phyloP scores from a whole-genome alignment of 257 asterid genomes.

The Nicotiana sylvestris region DNA sequence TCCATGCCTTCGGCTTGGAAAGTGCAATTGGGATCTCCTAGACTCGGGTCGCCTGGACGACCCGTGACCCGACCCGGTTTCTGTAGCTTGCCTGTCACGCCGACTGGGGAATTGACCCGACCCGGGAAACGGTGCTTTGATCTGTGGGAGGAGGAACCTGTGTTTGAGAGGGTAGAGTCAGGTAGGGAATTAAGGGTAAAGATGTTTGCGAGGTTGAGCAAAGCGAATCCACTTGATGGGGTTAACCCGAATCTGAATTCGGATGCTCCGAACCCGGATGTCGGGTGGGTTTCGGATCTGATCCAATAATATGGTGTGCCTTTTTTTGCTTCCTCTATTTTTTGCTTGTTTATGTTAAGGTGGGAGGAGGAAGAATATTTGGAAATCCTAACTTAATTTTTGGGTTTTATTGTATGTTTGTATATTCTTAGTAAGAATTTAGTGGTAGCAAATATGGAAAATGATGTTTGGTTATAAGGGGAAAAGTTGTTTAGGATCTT shows the following conservation, averaged over 20 bases:
- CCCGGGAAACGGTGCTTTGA: slow-evolving; percentile 22
- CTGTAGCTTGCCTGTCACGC: slow-evolving; percentile 45
- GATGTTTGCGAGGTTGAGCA: slow-evolving; percentile 42
- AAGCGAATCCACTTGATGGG: slow-evolving; percentile 48
- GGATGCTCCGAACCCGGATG: slow-evolving; percentile 36
- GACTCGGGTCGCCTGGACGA: slow-evolving; percentile 28
- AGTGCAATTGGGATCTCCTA: slow-evolving; percentile 20
- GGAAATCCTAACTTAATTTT: no score
- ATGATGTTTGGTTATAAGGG: background rate
- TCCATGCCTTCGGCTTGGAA: slow-evolving; percentile 31
- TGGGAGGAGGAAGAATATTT: no score
- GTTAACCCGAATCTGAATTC: slow-evolving; percentile 20
- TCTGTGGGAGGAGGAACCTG: slow-evolving; percentile 36
- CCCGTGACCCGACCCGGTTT: slow-evolving; percentile 28
- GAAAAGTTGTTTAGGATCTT: background rate
- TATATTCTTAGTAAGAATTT: background rate
- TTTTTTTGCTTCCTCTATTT: background rate
- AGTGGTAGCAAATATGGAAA: background rate
- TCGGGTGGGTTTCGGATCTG: slow-evolving; percentile 73
- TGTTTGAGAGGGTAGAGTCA: slow-evolving; percentile 47
- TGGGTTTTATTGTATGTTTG: background rate
- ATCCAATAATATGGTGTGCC: slow-evolving; percentile 23
- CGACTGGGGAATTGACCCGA: slow-evolving; percentile 26
- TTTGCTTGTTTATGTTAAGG: no score
- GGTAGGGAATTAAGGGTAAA: slow-evolving; percentile 48